Conservation (phyloP, 306 rosid genomes). For the Lathyrus oleraceus region DNA sequence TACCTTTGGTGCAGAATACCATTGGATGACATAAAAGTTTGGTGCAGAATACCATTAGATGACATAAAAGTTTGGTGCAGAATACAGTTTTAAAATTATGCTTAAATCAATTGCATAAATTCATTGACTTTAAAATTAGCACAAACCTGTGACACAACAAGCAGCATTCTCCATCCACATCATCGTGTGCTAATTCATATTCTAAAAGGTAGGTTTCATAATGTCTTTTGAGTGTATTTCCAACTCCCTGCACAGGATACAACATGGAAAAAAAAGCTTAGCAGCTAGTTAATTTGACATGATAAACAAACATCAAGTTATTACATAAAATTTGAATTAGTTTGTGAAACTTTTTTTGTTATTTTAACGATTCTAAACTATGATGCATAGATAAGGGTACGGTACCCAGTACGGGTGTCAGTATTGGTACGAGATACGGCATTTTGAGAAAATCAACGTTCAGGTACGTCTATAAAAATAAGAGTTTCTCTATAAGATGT, state of each 20-base stretch:
- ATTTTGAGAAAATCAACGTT: too few species aligned
- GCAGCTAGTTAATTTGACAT: constrained; percentile 28
- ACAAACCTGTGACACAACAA: constrained; percentile 94
- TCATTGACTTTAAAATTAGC: constrained; percentile 19
- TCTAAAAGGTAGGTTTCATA: constrained; percentile 97
- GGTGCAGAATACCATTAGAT: too few species aligned
- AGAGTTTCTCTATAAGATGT: too few species aligned
- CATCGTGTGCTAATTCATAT: constrained; percentile 96
- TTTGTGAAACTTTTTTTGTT: constrained; percentile 5
- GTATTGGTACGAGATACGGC: too few species aligned
- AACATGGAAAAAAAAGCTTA: constrained; percentile 25
- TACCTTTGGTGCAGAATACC: too few species aligned
- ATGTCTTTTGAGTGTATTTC: constrained; percentile 97
- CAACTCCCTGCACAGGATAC: constrained; percentile 77
- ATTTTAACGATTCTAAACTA: neutral
- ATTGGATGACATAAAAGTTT: too few species aligned
- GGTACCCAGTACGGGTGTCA: too few species aligned
- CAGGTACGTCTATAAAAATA: too few species aligned
- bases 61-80: too few species aligned
- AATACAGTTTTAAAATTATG: neutral
- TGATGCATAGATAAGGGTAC: too few species aligned
- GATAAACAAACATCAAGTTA: constrained; percentile 1
- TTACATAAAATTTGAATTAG: constrained; percentile 11
- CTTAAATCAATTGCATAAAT: neutral
- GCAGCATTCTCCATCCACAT: constrained; percentile 98